phyloP scores from a whole-genome alignment of 352 stramenopile genomes.

The Phytophthora macrochlamydospora region DNA sequence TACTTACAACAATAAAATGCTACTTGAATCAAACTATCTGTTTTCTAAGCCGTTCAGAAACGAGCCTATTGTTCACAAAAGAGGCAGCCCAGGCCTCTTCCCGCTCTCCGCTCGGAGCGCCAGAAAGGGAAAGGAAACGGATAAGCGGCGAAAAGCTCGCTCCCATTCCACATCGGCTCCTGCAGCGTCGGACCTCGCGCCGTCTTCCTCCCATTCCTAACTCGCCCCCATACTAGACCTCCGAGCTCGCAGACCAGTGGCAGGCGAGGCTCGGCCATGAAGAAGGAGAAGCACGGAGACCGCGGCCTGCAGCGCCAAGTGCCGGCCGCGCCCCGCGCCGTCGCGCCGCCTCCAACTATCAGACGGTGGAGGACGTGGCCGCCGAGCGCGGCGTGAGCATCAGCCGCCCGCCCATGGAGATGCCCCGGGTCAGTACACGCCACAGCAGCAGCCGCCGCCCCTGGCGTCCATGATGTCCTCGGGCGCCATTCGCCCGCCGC shows the following conservation, averaged over 20 bases:
- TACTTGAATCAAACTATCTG: background rate
- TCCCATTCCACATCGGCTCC: constrained; percentile 19
- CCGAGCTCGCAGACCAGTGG: background rate
- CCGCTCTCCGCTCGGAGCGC: constrained; percentile 19
- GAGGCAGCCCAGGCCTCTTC: background rate
- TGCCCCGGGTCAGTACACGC: background rate
- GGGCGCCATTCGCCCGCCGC: constrained; percentile 23
- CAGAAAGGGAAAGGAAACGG: constrained; percentile 37
- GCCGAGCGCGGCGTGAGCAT: constrained; percentile 50
- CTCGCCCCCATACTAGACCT: background rate
- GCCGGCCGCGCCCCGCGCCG: constrained; percentile 41
- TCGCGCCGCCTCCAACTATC: constrained; percentile 79
- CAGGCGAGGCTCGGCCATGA: constrained; percentile 10
- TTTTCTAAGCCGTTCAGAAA: background rate
- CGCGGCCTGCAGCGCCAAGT: constrained; percentile 28
- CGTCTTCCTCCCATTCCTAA: no score
- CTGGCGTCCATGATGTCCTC: constrained; percentile 22
- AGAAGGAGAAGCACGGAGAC: constrained; percentile 28
- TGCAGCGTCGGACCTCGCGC: constrained; percentile 17
- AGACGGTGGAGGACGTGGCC: constrained; percentile 72
- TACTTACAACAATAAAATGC: background rate
- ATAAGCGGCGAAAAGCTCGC: constrained; percentile 25
- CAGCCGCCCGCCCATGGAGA: constrained; percentile 26
- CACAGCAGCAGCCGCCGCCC: constrained; percentile 16
- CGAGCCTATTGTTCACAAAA: background rate